A percentile compares a stretch with the other conserved stretches of the same genome.
phyloP scores from a whole-genome alignment of 805 yeast genomes.

The Schizosaccharomyces osmophilus region DNA sequence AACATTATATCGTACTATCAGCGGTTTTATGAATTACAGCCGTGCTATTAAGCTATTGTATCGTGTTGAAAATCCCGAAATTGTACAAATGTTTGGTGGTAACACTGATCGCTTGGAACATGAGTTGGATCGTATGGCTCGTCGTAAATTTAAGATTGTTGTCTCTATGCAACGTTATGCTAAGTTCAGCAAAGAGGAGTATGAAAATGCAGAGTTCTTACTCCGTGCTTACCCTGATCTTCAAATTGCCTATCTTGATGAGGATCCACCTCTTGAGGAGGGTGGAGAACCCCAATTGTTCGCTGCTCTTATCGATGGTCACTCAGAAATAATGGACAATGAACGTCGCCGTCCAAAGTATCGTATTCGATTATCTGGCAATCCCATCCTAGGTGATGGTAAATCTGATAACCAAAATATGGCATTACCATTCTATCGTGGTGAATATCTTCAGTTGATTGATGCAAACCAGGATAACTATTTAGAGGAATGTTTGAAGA shows the following conservation, averaged over 20 bases:
- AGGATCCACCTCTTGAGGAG: slow-evolving; percentile 36
- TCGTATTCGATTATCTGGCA: slow-evolving; percentile 61
- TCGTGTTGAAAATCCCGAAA: slow-evolving; percentile 85
- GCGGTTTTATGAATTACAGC: slow-evolving; percentile 96
- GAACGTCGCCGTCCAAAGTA: slow-evolving; percentile 36
- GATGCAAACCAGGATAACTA: slow-evolving; percentile 95
- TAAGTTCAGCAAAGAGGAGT: slow-evolving; percentile 38
- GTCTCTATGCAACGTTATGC: slow-evolving; percentile 74
- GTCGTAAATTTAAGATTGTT: slow-evolving; percentile 53
- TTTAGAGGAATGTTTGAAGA: slow-evolving; percentile 77
- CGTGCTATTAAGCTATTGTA: slow-evolving; percentile 82
- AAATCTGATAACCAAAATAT: slow-evolving; percentile 89
- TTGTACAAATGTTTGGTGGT: slow-evolving; percentile 95
- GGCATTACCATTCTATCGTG: slow-evolving; percentile 64
- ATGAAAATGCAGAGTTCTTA: slow-evolving; percentile 39
- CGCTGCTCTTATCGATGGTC: slow-evolving; percentile 48
- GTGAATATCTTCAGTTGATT: slow-evolving; percentile 81
- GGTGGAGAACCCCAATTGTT: slow-evolving; percentile 27
- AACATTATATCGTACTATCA: slow-evolving; percentile 85
- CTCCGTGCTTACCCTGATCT: slow-evolving; percentile 48
- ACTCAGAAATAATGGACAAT: slow-evolving; percentile 29
- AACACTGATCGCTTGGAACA: slow-evolving; percentile 89
- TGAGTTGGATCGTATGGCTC: slow-evolving; percentile 68
- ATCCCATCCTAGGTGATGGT: slow-evolving; percentile 90
- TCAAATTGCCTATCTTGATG: slow-evolving; percentile 75